Base-by-base conservation (phyloP, 2,329 filamentous ascomycete species). In the Aspergillus luchuensis region DNA sequence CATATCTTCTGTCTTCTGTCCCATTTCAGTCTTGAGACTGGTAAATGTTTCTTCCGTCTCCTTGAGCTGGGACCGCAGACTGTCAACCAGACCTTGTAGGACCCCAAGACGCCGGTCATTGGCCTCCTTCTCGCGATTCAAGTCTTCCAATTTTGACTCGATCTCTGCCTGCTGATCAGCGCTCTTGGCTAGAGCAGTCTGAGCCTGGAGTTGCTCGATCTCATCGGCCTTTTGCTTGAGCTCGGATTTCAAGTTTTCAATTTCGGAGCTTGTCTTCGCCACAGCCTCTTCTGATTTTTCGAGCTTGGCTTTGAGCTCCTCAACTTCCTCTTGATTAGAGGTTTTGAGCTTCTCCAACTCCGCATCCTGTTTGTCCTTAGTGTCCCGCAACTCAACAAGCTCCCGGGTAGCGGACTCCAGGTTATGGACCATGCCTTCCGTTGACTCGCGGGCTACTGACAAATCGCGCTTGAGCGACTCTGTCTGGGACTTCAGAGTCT, bases 391-490 rank as follows among this genome's bases (percentile, higher is more conserved):
- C 10, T 78, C 78, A 52, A 83, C 82, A 6, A 92, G 78, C 67
- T 91, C 87, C 11, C 85, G 80, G 1, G 87, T 89, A 0, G 88
- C 85, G 54, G 84, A 84, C 71, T 92, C 89, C 2, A 93, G 77
- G 59, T 83, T 90, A 69, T 81, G 75, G 28, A 86, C 85, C 68
- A 92, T 83, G n/a, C 84, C 83, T 61, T 86, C 79, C 43, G 85
- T 87, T 47, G 89, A 89, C 69, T 95, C 89, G 66, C 90, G 87
- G 8, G 88, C 87, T 11, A 87, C 85, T 2, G 85, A 84, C 4
- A 97, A 81, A 67, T 96, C 90, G 3, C 85, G 81, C 74, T 89
- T 88, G 21, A 97, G 79, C 1, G 79, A 82, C 19, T 85, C 81
- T 28, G 96, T 86, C 67, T 95, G 87, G 3, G 81, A 77, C 66